These are phyloP conservation scores for Noccaea caerulescens DNA, from an alignment of 345 rosid species.

Conservation along the genomic window DNA sequence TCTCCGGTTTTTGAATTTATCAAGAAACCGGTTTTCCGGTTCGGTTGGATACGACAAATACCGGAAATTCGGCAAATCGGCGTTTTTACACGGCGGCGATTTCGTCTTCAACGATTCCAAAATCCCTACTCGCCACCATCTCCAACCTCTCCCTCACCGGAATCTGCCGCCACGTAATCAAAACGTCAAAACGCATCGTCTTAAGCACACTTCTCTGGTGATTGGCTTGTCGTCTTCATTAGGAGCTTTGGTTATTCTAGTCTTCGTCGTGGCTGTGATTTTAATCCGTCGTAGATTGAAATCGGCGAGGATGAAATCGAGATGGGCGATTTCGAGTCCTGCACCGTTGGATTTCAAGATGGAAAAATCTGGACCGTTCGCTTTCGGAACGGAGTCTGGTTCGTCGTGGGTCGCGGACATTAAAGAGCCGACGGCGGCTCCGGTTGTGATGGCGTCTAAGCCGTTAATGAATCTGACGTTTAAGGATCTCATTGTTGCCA, in stretches of 20 bases:
- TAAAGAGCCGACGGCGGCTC: slow-evolving; percentile 81
- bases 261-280: slow-evolving; percentile 36
- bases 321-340: slow-evolving; percentile 92
- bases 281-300: slow-evolving; percentile 46
- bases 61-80: slow-evolving; percentile 67
- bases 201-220: slow-evolving; percentile 43
- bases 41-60: slow-evolving; percentile 44
- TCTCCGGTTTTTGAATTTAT: slow-evolving; percentile 66
- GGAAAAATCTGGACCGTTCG: slow-evolving; percentile 90
- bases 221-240: slow-evolving; percentile 54
- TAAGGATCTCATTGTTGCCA: slow-evolving; percentile 93
- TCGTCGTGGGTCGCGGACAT: slow-evolving; percentile 94
- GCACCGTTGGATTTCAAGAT: slow-evolving; percentile 62
- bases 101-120: slow-evolving; percentile 50
- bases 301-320: slow-evolving; percentile 52
- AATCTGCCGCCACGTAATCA: slow-evolving; percentile 27
- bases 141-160: slow-evolving; percentile 28
- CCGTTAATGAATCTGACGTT: slow-evolving; percentile 89
- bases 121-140: slow-evolving; percentile 40
- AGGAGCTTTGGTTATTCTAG: slow-evolving; percentile 44
- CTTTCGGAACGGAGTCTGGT: slow-evolving; percentile 90
- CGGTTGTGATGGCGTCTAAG: slow-evolving; percentile 78
- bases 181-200: slow-evolving; percentile 23
- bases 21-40: slow-evolving; percentile 72
- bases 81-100: slow-evolving; percentile 63